Evolutionary conservation across 2,329 filamentous ascomycete genomes (phyloP).

Genomic region (Pseudocercospora pini-densiflorae): DNA sequence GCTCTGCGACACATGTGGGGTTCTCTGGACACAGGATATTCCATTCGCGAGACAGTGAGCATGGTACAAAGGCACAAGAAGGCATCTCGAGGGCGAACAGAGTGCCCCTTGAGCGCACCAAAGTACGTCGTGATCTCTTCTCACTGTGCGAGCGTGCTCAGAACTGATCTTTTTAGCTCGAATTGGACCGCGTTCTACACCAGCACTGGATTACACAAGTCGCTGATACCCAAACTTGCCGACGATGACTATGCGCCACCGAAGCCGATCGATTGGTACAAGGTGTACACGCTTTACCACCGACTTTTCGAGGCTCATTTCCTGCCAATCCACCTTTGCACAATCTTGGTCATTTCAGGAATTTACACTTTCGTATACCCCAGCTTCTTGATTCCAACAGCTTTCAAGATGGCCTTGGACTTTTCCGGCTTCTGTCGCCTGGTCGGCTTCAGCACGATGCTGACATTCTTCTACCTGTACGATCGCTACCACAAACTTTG

Average conservation of each 20-base stretch:
- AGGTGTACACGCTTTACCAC: slow-evolving; percentile 64
- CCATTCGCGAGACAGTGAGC: slow-evolving; percentile 49
- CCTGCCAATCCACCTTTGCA: slow-evolving; percentile 68
- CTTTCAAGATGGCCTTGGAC: slow-evolving; percentile 63
- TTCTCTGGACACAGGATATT: slow-evolving; percentile 69
- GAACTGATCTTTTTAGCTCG: slow-evolving; percentile 28
- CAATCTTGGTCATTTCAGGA: slow-evolving; percentile 66
- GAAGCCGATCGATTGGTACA: slow-evolving; percentile 47
- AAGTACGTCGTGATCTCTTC: slow-evolving; percentile 29
- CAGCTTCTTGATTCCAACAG: slow-evolving; percentile 55
- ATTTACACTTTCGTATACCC: slow-evolving; percentile 63
- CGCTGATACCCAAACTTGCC: slow-evolving; percentile 28
- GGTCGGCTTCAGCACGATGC: slow-evolving; percentile 65
- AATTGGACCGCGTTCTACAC: slow-evolving; percentile 39
- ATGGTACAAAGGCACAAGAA: slow-evolving; percentile 34
- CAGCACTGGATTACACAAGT: slow-evolving; percentile 36
- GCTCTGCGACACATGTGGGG: slow-evolving; percentile 79
- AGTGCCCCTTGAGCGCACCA: slow-evolving; percentile 32
- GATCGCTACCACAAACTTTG: slow-evolving; percentile 68
- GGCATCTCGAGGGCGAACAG: slow-evolving; percentile 15
- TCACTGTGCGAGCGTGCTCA: slow-evolving; percentile 18
- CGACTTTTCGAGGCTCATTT: slow-evolving; percentile 77
- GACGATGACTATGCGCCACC: slow-evolving; percentile 25
- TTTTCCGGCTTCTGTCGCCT: slow-evolving; percentile 65
- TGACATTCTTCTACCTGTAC: slow-evolving; percentile 68